Conservation (phyloP, 768 basidiomycete genomes). For the Lentinula sp. region DNA sequence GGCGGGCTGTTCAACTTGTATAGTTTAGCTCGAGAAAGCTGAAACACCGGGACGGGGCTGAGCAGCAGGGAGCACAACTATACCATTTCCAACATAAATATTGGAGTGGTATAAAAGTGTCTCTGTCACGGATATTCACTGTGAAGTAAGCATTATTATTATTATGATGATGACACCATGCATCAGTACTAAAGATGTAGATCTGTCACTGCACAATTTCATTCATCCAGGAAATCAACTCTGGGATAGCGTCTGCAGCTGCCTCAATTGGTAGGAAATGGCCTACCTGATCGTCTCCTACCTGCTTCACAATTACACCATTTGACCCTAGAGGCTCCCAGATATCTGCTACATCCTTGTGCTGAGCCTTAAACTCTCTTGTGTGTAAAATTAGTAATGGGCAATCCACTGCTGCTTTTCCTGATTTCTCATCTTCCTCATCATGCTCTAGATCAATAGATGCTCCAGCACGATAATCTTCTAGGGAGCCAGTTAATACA, state of each 20-base stretch:
- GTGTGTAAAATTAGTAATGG: neutral
- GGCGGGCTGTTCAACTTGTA: too few species aligned
- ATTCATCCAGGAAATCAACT: conserved; percentile 16
- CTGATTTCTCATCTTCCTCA: neutral
- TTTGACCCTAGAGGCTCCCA: neutral
- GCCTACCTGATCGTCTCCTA: conserved; percentile 5
- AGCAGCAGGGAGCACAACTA: too few species aligned
- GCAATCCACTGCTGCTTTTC: conserved; percentile 4
- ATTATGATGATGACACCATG: neutral
- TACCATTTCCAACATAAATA: too few species aligned
- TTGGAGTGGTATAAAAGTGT: too few species aligned
- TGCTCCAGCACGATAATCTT: conserved; percentile 8
- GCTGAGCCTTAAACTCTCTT: neutral
- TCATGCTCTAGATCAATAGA: conserved; percentile 9
- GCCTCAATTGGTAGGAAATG: conserved; percentile 7
- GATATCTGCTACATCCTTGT: neutral
- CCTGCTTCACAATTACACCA: conserved; percentile 1
- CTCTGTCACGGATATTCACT: neutral
- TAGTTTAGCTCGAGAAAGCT: too few species aligned
- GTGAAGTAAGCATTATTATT: neutral
- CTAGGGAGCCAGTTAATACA: conserved; percentile 4
- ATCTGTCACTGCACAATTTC: neutral
- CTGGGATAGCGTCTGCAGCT: neutral
- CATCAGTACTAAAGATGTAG: neutral
- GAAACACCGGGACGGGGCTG: too few species aligned